A percentile compares a stretch with the other conserved stretches of the same genome.
phyloP scores from a whole-genome alignment of 75 land plant species.

The Picea sitchensis region DNA sequence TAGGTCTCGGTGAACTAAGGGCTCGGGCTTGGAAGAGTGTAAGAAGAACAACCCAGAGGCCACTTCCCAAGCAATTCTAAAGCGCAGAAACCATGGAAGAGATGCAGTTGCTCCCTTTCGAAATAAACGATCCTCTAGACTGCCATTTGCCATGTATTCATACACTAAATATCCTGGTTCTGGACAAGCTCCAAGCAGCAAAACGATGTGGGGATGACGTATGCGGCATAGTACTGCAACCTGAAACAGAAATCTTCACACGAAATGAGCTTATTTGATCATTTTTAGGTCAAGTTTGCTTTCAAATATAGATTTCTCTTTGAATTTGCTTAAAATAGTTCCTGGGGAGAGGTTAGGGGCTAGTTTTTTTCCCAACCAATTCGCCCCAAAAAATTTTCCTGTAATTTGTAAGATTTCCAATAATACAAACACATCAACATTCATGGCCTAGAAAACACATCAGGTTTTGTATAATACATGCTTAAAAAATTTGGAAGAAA shows the following conservation, averaged over 20 bases:
- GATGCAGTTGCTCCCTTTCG: conserved; percentile 29
- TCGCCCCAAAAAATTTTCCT: background rate
- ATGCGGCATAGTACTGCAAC: conserved; percentile 28
- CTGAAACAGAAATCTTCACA: conserved; percentile 8
- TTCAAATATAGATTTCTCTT: background rate
- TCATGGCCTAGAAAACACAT: background rate
- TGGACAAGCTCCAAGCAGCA: conserved; percentile 33
- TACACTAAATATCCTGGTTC: conserved; percentile 34
- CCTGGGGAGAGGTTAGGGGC: background rate
- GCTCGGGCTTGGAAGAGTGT: conserved; percentile 23
- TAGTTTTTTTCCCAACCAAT: background rate
- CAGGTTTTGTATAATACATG: background rate
- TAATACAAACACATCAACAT: background rate
- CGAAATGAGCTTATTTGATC: background rate
- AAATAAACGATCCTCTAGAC: conserved; percentile 32
- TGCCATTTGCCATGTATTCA: conserved; percentile 43
- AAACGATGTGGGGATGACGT: conserved; percentile 31
- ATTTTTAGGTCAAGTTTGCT: background rate
- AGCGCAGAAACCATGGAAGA: conserved; percentile 23
- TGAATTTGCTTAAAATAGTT: background rate
- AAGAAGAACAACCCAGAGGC: conserved; percentile 33
- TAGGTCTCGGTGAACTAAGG: conserved; percentile 33
- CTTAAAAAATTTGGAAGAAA: too few species aligned
- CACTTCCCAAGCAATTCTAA: conserved; percentile 28
- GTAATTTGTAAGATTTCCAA: background rate